Evolutionary conservation across 495 filamentous ascomycete species (phyloP), one percentile per base, ranked within the genome.

Genomic region (Neurospora tetraspora): DNA sequence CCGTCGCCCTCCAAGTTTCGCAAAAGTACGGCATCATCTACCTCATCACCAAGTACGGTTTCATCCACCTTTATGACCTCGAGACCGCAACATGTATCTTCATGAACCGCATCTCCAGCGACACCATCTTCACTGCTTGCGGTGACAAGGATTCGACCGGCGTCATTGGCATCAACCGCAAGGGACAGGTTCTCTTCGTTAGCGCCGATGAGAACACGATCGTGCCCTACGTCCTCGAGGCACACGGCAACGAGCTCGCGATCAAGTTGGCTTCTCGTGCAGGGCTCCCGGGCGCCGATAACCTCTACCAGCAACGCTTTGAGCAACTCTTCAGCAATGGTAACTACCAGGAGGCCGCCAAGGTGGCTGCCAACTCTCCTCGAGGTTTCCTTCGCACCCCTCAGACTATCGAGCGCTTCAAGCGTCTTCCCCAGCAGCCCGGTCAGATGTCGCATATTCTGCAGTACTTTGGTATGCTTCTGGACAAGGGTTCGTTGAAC

Each of bases 91-190:
- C 92, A n/a, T 96, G 94, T 79, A 95, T 99, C 79, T 99, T 97
- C 89, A 97, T 99, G 94, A 98, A 99, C 84, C 92, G 96, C 70
- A 99, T 99, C 78, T 99, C 96, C 27, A 96, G 94, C 83, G 96
- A 99, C 79, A 99, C 96, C 1, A 98, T 99, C 78, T 99, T 99
- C 83, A 94, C 94, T 18, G 97, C 94, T 14, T 90, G 94, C 6
- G 83, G 90, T 16, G 95, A 98, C 79, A 87, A 86, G n/a, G 90
- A 94, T 1, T 93, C 92, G 34, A 88, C 88, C 71, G 96, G 96
- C 76, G 90, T 98, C 73, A 87, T 97, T n/a, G 94, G 94, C 71
- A 93, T 99, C 72, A 99, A 99, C 81, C 89, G 96, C 71, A 97
- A 97, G 84, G 96, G 96, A 53, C 96, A 98, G 82, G 94, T 99